Conservation (phyloP, 352 stramenopile genomes). For the Phytophthora pisi region DNA sequence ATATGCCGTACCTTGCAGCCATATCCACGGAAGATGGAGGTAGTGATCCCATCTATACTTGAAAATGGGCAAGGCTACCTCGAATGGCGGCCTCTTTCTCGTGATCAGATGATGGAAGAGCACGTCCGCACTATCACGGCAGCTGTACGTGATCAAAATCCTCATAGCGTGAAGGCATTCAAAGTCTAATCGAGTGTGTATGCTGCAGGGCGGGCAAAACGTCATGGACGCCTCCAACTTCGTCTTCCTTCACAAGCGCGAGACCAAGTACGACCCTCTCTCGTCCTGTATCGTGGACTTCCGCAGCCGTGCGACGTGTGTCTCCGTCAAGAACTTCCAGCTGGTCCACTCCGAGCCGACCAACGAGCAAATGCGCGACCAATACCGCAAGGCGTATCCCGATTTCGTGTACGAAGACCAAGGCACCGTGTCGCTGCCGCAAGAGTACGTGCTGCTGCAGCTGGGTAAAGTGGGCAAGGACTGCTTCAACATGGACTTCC, state of each 20-base stretch:
- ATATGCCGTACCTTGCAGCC: slow-evolving; percentile 29
- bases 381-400: slow-evolving; percentile 72
- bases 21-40: slow-evolving; percentile 84
- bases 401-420: slow-evolving; percentile 86
- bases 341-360: slow-evolving; percentile 85
- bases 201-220: slow-evolving; percentile 73
- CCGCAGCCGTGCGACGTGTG: slow-evolving; percentile 87
- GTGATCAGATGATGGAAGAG: slow-evolving; percentile 83
- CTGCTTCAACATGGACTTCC: slow-evolving; percentile 96
- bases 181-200: slow-evolving; percentile 2
- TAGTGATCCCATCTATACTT: slow-evolving; percentile 73
- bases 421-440: slow-evolving; percentile 81
- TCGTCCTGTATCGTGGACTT: slow-evolving; percentile 94
- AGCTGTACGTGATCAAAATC: slow-evolving; percentile 40
- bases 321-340: slow-evolving; percentile 94
- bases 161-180: not conserved
- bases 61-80: slow-evolving; percentile 67
- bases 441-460: slow-evolving; percentile 85
- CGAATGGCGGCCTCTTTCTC: slow-evolving; percentile 73
- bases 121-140: slow-evolving; percentile 66
- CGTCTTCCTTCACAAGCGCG: slow-evolving; percentile 83
- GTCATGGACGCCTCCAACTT: slow-evolving; percentile 81
- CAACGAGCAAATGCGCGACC: slow-evolving; percentile 70
- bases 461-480: slow-evolving; percentile 90
- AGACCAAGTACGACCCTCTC: slow-evolving; percentile 91